These are phyloP conservation scores for Arachnomyces sp. DNA, from an alignment of 2,329 filamentous ascomycete genomes.

Conservation along the genomic window DNA sequence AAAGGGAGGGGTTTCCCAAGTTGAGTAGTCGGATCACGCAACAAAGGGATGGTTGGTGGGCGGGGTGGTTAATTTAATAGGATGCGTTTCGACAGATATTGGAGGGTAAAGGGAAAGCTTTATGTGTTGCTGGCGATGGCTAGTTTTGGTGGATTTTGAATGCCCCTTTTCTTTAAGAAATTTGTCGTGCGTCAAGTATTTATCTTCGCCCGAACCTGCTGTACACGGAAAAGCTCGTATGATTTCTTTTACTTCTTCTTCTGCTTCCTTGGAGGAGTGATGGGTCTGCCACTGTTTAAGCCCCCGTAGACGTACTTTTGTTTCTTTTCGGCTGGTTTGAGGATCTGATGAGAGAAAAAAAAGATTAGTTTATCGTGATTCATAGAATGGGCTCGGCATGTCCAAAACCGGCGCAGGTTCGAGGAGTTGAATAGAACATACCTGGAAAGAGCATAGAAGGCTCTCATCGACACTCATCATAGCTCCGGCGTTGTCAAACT, in stretches of 20 bases:
- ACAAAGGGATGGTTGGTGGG: too few relatives aligned
- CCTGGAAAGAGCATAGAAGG: constrained; percentile 97
- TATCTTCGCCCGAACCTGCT: constrained; percentile 97
- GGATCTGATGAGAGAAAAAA: constrained; percentile 55
- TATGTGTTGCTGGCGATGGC: constrained; percentile 8
- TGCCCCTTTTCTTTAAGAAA: not conserved
- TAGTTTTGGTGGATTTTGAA: not conserved
- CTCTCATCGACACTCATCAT: constrained; percentile 99
- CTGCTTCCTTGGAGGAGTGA: constrained; percentile 64
- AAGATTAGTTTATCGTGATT: not conserved
- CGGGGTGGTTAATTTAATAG: too few relatives aligned
- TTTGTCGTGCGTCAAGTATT: constrained; percentile 24
- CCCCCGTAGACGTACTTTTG: constrained; percentile 93
- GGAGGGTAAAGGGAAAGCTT: not conserved
- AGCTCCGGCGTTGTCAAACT: constrained; percentile 97
- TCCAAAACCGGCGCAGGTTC: constrained; percentile 1
- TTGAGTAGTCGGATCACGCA: too few relatives aligned
- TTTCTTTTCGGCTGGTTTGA: constrained; percentile 99
- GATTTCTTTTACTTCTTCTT: constrained; percentile 60
- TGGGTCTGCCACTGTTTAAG: constrained; percentile 62
- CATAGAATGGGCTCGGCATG: constrained; percentile 2
- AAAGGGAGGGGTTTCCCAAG: too few relatives aligned
- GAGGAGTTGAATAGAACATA: constrained; percentile 33
- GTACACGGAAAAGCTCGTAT: constrained; percentile 65
- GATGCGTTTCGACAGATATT: too few relatives aligned